Percentiles rank a stretch among this genome's conserved stretches.
Evolutionary conservation across 1,284 basidiomycete genomes (phyloP).

Genomic region (Lignosus rhinocerotis): DNA sequence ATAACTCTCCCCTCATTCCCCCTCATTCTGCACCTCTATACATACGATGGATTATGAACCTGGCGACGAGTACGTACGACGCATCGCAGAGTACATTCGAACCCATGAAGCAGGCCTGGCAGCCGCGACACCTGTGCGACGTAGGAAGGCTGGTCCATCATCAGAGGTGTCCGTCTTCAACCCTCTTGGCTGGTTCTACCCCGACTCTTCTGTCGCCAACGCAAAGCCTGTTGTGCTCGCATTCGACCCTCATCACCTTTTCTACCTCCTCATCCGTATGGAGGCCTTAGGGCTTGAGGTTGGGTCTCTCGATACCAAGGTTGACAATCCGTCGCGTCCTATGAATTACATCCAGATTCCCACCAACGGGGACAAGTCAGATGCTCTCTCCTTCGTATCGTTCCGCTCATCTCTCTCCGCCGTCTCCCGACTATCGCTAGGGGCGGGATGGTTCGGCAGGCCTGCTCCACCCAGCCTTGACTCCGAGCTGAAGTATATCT

Average conservation of each 20-base stretch:
- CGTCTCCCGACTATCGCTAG: constrained; percentile 75
- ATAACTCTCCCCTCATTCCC: neutral
- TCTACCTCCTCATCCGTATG: constrained; percentile 85
- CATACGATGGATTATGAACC: constrained; percentile 57
- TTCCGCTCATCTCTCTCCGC: constrained; percentile 78
- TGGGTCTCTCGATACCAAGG: constrained; percentile 79
- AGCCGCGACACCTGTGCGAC: constrained; percentile 52
- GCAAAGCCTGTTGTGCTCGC: constrained; percentile 63
- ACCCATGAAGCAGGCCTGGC: constrained; percentile 71
- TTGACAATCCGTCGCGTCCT: constrained; percentile 70
- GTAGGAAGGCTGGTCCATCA: constrained; percentile 42
- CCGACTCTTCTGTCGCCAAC: constrained; percentile 36
- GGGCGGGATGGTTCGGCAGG: constrained; percentile 68
- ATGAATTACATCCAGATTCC: constrained; percentile 72
- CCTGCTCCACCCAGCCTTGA: constrained; percentile 61
- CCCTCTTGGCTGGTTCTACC: constrained; percentile 63
- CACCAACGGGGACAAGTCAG: constrained; percentile 59
- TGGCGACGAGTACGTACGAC: constrained; percentile 75
- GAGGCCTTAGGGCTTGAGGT: constrained; percentile 76
- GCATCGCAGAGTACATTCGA: constrained; percentile 67
- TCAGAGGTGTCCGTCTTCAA: constrained; percentile 49
- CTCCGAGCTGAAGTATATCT: constrained; percentile 80
- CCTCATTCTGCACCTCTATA: constrained; percentile 3
- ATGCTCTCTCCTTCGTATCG: constrained; percentile 78
- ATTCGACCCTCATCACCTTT: constrained; percentile 82